Base-by-base conservation (phyloP, 768 basidiomycete species). In the Calvatia gigantea region DNA sequence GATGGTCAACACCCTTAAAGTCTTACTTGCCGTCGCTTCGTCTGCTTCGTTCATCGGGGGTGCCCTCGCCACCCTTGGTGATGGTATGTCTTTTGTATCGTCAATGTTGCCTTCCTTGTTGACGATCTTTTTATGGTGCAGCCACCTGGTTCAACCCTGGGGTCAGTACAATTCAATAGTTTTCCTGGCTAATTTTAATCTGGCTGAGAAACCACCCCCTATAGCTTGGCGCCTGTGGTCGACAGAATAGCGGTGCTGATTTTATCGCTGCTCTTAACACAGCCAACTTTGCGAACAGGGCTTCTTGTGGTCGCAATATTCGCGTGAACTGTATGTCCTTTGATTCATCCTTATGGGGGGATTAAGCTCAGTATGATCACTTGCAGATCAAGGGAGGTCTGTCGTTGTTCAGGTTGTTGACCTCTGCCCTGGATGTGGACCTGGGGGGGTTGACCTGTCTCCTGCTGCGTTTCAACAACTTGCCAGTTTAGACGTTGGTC, bases 401-500 rank as follows among this genome's bases (percentile, higher is more conserved):
- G 54, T 69, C 19, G 51, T 45, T 14, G 69, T 62, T 4, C 56
- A 50, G 15, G 60, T 70, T 8, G 64, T 65, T 25, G 69, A 71
- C 59, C 58, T 65, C 3, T 71, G 70, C 52, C 65, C 65, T n/a
- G 62, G 64, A 2, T 70, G 70, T 54, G 60, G 58, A 12, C 56
- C 48, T 19, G 59, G 61, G 39, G 61, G 57, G 33, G 57, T 71
- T 32, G 68, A 70, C 53, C 57, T 71, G 4, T 69, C 70, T 19
- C 58, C 57, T 2, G 55, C 61, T 2, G 68, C 67, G 4, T 71
- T 71, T 42, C 54, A 59, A 23, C 59, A 61, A 0, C 65, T 71
- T 42, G 69, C 69, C n/a, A 64, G 64, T 2, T 50, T 64, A 7
- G 54, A 55, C 15, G 41, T 54, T 12, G 67, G 70, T 7, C 49